Evolutionary conservation across 1,284 basidiomycete genomes (phyloP).

Genomic region (Boletus smithii): DNA sequence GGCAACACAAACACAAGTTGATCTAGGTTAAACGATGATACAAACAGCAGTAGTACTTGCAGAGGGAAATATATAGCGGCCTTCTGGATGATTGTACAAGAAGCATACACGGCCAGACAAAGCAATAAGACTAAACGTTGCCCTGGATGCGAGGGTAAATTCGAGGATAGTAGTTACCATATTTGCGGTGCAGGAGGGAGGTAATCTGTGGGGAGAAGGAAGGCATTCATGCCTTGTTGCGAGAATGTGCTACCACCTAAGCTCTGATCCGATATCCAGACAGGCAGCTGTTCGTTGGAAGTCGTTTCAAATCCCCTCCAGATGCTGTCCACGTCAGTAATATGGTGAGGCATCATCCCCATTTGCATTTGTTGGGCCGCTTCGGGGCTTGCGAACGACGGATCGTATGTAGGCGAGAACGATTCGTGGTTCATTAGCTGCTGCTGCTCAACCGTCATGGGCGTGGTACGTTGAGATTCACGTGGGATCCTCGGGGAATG

Average conservation of each 20-base stretch:
- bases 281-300: conserved; percentile 68
- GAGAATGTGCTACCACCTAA: conserved; percentile 70
- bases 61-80: conserved; percentile 19
- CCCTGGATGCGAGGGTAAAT: conserved; percentile 1
- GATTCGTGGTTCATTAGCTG: conserved; percentile 28
- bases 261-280: conserved; percentile 80
- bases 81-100: conserved; percentile 22
- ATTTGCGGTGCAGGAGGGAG: conserved; percentile 67
- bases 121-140: conserved; percentile 19
- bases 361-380: conserved; percentile 36
- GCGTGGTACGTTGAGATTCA: conserved; percentile 42
- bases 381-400: conserved; percentile 47
- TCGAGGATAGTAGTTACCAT: conserved; percentile 44
- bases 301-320: conserved; percentile 71
- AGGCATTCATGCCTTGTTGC: conserved; percentile 80
- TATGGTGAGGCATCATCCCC: conserved; percentile 35
- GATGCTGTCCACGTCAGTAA: conserved; percentile 64
- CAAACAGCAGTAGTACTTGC: conserved; percentile 2
- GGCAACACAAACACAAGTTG: too few relatives aligned
- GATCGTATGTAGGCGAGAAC: conserved; percentile 37
- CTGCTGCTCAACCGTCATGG: conserved; percentile 37
- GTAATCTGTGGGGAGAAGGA: conserved; percentile 71
- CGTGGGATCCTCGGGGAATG: conserved; percentile 57
- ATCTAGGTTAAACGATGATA: too few relatives aligned
- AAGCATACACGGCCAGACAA: conserved; percentile 19